Evolutionary conservation across 2,329 filamentous ascomycete genomes (phyloP).

Genomic region (Phaeosphaeriaceae sp.): DNA sequence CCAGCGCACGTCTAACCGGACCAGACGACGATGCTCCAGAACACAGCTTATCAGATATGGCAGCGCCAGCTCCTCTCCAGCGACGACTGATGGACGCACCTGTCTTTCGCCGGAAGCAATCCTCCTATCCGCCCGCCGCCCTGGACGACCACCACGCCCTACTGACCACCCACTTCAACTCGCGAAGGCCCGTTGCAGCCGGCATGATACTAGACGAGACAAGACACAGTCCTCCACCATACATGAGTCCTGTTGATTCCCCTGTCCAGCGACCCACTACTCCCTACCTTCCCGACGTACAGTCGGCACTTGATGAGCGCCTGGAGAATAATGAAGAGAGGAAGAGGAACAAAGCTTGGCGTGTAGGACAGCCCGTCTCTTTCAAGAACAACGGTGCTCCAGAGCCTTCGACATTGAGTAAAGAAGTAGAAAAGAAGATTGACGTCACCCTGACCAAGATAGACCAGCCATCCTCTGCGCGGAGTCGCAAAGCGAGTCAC

Average conservation of each 20-base stretch:
- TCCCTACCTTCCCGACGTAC: constrained; percentile 30
- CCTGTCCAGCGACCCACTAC: constrained; percentile 42
- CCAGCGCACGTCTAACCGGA: constrained; percentile 32
- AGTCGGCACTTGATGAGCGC: constrained; percentile 33
- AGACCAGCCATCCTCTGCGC: constrained; percentile 60
- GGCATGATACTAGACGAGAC: constrained; percentile 29
- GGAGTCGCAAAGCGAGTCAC: constrained; percentile 70
- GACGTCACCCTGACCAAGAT: constrained; percentile 66
- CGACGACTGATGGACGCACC: constrained; percentile 43
- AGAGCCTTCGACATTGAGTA: constrained; percentile 52
- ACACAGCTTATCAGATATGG: constrained; percentile 35
- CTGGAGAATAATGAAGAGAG: constrained; percentile 49
- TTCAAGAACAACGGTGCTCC: constrained; percentile 44
- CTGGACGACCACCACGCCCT: constrained; percentile 41
- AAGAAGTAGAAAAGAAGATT: constrained; percentile 66
- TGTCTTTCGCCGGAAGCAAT: constrained; percentile 39
- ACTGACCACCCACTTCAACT: constrained; percentile 43
- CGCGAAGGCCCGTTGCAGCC: constrained; percentile 20
- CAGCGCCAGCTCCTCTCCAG: constrained; percentile 35
- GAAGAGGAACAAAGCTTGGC: constrained; percentile 57
- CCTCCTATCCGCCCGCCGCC: constrained; percentile 27
- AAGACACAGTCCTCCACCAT: constrained; percentile 43
- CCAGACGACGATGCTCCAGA: constrained; percentile 37
- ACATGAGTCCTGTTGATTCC: constrained; percentile 48
- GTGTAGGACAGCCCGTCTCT: constrained; percentile 55